Evolutionary conservation across 2,329 filamentous ascomycete genomes (phyloP).

Genomic region (Ophiosphaerella korrae): DNA sequence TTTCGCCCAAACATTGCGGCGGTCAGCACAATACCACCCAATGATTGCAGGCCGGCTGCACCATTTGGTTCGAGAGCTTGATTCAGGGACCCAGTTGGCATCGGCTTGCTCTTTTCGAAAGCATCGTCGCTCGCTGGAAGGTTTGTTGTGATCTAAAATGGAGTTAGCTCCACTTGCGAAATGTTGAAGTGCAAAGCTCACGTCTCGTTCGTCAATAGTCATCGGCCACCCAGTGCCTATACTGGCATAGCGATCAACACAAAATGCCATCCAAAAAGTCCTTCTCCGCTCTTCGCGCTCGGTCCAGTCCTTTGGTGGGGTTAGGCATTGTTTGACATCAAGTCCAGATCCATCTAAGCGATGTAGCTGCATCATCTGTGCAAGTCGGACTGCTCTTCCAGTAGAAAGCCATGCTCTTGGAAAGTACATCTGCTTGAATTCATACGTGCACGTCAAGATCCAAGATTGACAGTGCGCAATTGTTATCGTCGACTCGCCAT

Average conservation of each 20-base stretch:
- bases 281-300: conserved; percentile 88
- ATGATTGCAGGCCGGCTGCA: conserved; percentile 74
- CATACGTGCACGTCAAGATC: conserved; percentile 77
- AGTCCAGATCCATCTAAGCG: conserved; percentile 80
- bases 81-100: conserved; percentile 71
- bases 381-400: conserved; percentile 77
- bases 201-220: conserved; percentile 87
- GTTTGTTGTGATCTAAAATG: conserved; percentile 72
- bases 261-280: conserved; percentile 95
- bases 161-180: conserved; percentile 10
- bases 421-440: conserved; percentile 98
- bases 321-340: conserved; percentile 91
- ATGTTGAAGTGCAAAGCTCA: conserved; percentile 44
- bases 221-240: conserved; percentile 98
- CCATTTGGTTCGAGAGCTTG: conserved; percentile 74
- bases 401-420: conserved; percentile 93
- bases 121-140: conserved; percentile 84
- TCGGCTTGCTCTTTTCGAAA: conserved; percentile 78
- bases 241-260: conserved; percentile 87
- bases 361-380: conserved; percentile 92
- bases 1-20: conserved; percentile 92
- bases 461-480: conserved; percentile 87
- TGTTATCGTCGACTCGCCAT: conserved; percentile 86
- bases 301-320: conserved; percentile 88
- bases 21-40: conserved; percentile 81